phyloP scores from a whole-genome alignment of 768 basidiomycete species.

The Tricholoma terreum region DNA sequence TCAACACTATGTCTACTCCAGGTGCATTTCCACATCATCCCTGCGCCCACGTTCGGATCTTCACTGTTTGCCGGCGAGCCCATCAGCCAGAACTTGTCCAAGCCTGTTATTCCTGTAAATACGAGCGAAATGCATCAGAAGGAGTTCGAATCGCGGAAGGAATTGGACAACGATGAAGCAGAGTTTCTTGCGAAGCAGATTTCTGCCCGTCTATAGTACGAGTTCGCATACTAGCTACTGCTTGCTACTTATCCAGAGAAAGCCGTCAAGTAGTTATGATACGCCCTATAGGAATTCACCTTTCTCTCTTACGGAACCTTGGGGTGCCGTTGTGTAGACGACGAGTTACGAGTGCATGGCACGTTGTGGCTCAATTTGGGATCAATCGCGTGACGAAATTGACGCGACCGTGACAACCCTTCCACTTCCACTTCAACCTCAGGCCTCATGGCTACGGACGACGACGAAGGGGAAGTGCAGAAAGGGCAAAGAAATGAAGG shows the following conservation, averaged over 20 bases:
- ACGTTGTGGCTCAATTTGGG: too few species aligned
- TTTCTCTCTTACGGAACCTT: too few species aligned
- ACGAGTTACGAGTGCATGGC: background rate
- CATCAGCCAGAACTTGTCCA: slow-evolving; percentile 6
- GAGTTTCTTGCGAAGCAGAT: slow-evolving; percentile 42
- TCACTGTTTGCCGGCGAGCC: slow-evolving; percentile 9
- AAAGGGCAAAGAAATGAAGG: background rate
- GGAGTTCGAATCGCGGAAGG: slow-evolving; percentile 56
- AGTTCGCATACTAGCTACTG: background rate
- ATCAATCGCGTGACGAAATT: slow-evolving; percentile 5
- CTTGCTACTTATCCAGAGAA: too few species aligned
- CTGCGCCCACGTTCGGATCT: slow-evolving; percentile 51
- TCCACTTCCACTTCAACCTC: slow-evolving; percentile 4
- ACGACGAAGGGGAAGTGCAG: background rate
- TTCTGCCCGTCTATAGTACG: slow-evolving; percentile 34
- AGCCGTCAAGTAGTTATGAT: too few species aligned
- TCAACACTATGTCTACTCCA: slow-evolving; percentile 20
- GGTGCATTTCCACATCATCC: slow-evolving; percentile 79
- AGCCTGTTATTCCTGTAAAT: slow-evolving; percentile 30
- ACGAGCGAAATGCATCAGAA: slow-evolving; percentile 54
- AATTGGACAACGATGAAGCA: slow-evolving; percentile 62
- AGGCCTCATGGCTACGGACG: background rate
- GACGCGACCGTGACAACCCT: slow-evolving; percentile 5
- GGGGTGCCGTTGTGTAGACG: background rate
- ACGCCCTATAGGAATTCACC: too few species aligned